Percentiles rank a stretch among this genome's conserved stretches.
phyloP scores from a whole-genome alignment of 805 yeast genomes.

The Lipomyces spencermartinsiae region DNA sequence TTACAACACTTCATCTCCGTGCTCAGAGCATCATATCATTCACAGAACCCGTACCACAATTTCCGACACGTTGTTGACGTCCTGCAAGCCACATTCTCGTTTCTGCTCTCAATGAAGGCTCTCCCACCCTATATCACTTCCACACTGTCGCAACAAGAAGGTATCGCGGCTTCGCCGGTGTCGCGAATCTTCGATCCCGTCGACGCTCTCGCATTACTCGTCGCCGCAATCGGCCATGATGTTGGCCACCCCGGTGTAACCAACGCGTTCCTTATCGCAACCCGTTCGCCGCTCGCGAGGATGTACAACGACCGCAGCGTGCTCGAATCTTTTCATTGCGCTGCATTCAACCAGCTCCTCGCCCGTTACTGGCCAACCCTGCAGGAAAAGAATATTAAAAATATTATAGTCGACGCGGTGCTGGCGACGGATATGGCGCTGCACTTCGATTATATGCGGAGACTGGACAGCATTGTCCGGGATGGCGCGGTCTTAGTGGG shows the following conservation, averaged over 20 bases:
- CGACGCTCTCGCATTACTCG: slow-evolving; percentile 65
- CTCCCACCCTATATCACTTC: slow-evolving; percentile 47
- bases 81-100: slow-evolving; percentile 82
- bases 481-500: neutral
- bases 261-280: slow-evolving; percentile 66
- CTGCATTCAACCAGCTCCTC: slow-evolving; percentile 62
- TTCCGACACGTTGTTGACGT: slow-evolving; percentile 97
- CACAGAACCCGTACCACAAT: slow-evolving; percentile 91
- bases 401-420: slow-evolving; percentile 53
- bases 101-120: slow-evolving; percentile 48
- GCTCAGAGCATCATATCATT: slow-evolving; percentile 78
- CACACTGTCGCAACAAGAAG: neutral
- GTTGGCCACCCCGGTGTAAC: slow-evolving; percentile 97
- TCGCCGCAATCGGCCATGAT: slow-evolving; percentile 94
- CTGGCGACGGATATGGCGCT: slow-evolving; percentile 92
- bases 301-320: slow-evolving; percentile 70
- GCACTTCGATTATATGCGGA: slow-evolving; percentile 73
- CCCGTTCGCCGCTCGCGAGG: slow-evolving; percentile 67
- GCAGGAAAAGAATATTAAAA: slow-evolving; percentile 32
- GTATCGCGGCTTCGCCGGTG: slow-evolving; percentile 3
- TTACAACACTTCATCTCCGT: slow-evolving; percentile 57
- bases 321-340: slow-evolving; percentile 81
- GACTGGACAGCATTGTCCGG: slow-evolving; percentile 35
- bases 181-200: slow-evolving; percentile 43
- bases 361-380: slow-evolving; percentile 55